A percentile compares a stretch with the other conserved stretches of the same genome.
These are phyloP conservation scores for Fusarium nanum DNA, from an alignment of 2,329 filamentous ascomycete species.

Conservation along the genomic window DNA sequence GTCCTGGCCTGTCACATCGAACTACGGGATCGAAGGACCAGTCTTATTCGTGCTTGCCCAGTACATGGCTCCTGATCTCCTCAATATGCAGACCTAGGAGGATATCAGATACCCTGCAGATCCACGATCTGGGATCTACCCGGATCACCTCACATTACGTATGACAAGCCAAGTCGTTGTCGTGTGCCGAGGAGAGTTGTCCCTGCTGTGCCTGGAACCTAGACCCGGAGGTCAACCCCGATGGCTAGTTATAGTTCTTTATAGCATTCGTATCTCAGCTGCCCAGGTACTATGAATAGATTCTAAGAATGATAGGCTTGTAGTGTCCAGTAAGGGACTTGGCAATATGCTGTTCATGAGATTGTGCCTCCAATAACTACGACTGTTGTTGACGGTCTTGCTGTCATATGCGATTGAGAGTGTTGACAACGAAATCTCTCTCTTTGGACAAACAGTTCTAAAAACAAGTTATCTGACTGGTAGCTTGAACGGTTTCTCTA, in stretches of 20 bases:
- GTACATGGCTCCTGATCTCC: background rate
- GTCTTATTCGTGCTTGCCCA: background rate
- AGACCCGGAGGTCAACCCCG: background rate
- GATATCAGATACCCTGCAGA: background rate
- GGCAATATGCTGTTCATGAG: background rate
- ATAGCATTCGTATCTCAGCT: background rate
- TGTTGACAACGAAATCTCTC: background rate
- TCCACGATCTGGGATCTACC: slow-evolving; percentile 1
- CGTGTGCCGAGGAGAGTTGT: background rate
- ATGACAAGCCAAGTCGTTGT: background rate
- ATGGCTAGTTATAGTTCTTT: background rate
- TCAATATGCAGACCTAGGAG: background rate
- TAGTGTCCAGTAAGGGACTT: background rate
- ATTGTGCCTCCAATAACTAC: background rate
- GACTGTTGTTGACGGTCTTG: background rate
- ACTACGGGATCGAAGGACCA: background rate
- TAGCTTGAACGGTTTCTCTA: background rate
- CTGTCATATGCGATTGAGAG: background rate
- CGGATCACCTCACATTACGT: background rate
- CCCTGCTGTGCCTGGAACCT: background rate
- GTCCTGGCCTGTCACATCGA: background rate
- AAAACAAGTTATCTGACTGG: background rate
- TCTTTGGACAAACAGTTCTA: too few relatives aligned
- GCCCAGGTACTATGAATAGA: background rate
- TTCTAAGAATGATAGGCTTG: background rate